Base-by-base conservation (phyloP, 106 monocot species). In the Acorus calamus region DNA sequence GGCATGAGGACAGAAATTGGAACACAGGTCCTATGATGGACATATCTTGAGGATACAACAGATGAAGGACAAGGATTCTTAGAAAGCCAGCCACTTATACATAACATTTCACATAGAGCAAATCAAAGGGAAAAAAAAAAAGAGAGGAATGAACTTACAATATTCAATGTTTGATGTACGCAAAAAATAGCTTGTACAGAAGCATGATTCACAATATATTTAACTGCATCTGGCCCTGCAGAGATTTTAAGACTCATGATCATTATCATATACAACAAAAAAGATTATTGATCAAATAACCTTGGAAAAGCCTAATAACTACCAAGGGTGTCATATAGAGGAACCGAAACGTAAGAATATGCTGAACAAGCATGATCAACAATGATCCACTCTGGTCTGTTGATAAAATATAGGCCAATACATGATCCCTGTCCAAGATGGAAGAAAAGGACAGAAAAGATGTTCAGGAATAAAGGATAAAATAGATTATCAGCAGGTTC, bases 271-370 rank as follows among this genome's bases (percentile, higher is more conserved):
- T 42, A 14, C 62, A n/a, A 53, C 6, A 52, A 47, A 28, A 28
- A 28, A 28, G 28, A 28, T 28, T 28, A 28, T 28, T 28, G 28
- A 28, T 28, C 28, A 28, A 28, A 28, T 28, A 28, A 28, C 28
- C 28, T 28, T 28, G 28, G 28, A 28, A 28, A 28, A 28, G 28
- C 28, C 28, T 41, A 57, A 56, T 59, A 11, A 75, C 67, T 83
- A 98, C 98, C 98, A 66, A 98, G 81, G 57, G 98, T 98, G 57
- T 98, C 98, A 83, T 98, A 98, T 47, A 98, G 62, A 42, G 98
- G 92, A 8, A 98, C 98, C 53, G 92, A 92, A 64, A 92, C 14
- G 53, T 85, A 98, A 50, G 98, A 98, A 66, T 87, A 92, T 11
- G 98, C 91, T 49, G 98, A 70, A 57, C 98, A 98, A 12, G 98